A percentile compares a stretch with the other conserved stretches of the same genome.
Evolutionary conservation across 192 early-diverging fungal genomes (phyloP).

Genomic region (Coemansia sp.): DNA sequence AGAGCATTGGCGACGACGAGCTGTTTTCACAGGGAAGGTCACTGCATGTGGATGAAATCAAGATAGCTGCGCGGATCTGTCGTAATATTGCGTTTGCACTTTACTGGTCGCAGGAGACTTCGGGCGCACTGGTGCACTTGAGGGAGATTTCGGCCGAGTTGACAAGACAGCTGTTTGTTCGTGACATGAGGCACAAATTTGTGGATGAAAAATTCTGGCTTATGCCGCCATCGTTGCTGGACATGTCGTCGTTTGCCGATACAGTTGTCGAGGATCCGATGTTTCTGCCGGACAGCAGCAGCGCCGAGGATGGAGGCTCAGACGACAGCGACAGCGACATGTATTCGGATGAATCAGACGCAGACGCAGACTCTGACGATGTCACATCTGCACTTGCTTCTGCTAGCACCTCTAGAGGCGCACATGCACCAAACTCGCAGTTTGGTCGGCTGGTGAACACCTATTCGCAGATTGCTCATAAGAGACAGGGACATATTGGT

Average conservation of each 20-base stretch:
- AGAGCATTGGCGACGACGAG: constrained; percentile 86
- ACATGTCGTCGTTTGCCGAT: constrained; percentile 51
- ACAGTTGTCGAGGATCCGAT: constrained; percentile 50
- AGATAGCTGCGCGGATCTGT: constrained; percentile 26
- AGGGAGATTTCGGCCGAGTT: constrained; percentile 64
- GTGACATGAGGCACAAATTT: constrained; percentile 43
- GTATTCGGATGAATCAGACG: constrained; percentile 14
- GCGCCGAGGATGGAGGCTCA: constrained; percentile 1
- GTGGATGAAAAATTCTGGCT: constrained; percentile 50
- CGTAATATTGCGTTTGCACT: constrained; percentile 74
- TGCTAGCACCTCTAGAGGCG: constrained; percentile 2
- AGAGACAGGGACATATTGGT: constrained; percentile 17
- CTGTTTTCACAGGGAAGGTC: constrained; percentile 62
- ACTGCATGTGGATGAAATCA: constrained; percentile 30
- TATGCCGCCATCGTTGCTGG: constrained; percentile 34
- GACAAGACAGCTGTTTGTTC: constrained; percentile 66
- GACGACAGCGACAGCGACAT: constrained; percentile 8
- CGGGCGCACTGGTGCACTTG: constrained; percentile 57
- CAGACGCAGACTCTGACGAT: constrained; percentile 24
- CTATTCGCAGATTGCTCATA: constrained; percentile 42
- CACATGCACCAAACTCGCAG: constrained; percentile 33
- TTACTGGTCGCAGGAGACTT: constrained; percentile 60
- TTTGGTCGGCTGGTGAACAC: constrained; percentile 57
- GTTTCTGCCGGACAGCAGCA: constrained; percentile 21
- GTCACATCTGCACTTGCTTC: constrained; percentile 3